Evolutionary conservation across 164 flowering plant genomes (phyloP).

Genomic region (Pachysandra terminalis): DNA sequence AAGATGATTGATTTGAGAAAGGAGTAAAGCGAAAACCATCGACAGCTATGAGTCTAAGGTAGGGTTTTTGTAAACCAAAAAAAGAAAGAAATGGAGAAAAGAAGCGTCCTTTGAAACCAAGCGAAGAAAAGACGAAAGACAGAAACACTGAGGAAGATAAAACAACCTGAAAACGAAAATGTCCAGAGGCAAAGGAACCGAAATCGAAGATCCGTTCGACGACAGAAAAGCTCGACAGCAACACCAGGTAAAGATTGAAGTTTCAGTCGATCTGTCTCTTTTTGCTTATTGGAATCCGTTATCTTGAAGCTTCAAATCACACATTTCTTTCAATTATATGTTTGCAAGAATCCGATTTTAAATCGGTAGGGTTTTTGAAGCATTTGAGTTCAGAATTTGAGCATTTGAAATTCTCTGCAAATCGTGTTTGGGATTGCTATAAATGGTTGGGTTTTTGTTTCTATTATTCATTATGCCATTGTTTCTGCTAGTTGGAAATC

Average conservation of each 20-base stretch:
- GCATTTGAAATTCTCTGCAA: background rate
- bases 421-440: background rate
- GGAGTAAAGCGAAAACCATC: slow-evolving; percentile 17
- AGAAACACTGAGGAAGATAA: background rate
- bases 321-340: background rate
- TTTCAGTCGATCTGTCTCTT: slow-evolving; percentile 11
- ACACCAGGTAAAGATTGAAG: slow-evolving; percentile 4
- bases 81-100: background rate
- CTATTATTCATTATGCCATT: background rate
- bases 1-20: too few relatives aligned
- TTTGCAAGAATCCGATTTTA: background rate
- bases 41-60: slow-evolving; percentile 14
- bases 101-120: slow-evolving; percentile 4
- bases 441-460: background rate
- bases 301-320: background rate
- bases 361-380: background rate
- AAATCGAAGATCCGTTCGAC: slow-evolving; percentile 12
- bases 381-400: background rate
- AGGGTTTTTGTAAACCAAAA: slow-evolving; percentile 6
- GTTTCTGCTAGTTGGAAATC: background rate
- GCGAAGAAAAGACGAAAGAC: background rate
- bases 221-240: slow-evolving; percentile 4
- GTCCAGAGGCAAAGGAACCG: background rate
- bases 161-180: background rate
- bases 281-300: background rate